Base-by-base conservation (phyloP, 1,284 basidiomycete genomes). In the Psilocybe mexicana region DNA sequence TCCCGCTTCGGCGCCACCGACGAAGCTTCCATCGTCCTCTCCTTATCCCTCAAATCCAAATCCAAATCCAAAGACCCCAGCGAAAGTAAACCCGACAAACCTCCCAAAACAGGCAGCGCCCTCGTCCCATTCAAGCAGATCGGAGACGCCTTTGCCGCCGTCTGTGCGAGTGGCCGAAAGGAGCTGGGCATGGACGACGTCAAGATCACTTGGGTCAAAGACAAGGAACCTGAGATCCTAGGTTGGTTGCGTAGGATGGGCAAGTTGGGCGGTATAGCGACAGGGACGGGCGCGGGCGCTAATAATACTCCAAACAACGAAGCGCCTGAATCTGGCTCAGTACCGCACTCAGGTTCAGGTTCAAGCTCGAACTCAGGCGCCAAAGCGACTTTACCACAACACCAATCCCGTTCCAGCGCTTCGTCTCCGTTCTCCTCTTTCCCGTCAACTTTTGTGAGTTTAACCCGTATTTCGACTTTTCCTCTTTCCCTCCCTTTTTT, bases 51-150 rank as follows among this genome's bases (percentile, higher is more conserved):
- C 84, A 67, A 90, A 82, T 18, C 48, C 3, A 33, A 8, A 8
- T 33, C 30, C 3, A 33, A 8, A 8, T 33, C 30, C 3, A 33
- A 33, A 33, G 30, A 33, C 5, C 3, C 3, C 3, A 33, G 30
- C 30, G 8, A 33, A 33, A 8, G 8, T 33, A 33, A 54, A 48
- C 10, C 79, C 77, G 57, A 52, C 33, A 82, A 83, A 58, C 78
- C 82, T 10, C 77, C 82, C 3, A 92, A 87, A 63, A 77, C 79
- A 40, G 87, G 82, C 0, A 89, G 79, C 6, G 91, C 90, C 0
- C 76, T 90, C 2, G 82, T 92, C 0, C 85, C 88, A 2, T 93
- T 92, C 70, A 81, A 83, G 55, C 86, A 86, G 61, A 86, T 92
- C 48, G 80, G 84, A 1, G 82, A 87, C 48, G 90, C 90, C 0